These are phyloP conservation scores for Takashimella koratensis DNA, from an alignment of 1,284 basidiomycete genomes.

Conservation along the genomic window DNA sequence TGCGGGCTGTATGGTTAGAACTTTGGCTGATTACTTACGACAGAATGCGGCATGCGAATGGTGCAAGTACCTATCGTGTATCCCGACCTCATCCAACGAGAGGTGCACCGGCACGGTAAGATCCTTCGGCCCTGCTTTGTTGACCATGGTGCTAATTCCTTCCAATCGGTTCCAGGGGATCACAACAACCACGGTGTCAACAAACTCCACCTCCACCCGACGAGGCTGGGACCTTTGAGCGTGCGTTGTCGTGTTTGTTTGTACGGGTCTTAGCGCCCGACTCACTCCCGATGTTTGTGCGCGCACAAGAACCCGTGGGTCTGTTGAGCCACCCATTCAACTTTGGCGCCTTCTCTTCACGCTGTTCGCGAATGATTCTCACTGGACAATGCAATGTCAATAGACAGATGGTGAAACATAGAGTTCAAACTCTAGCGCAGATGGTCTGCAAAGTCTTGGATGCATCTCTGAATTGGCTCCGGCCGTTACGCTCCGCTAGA, in stretches of 20 bases:
- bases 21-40: neutral
- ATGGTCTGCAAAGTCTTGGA: no score
- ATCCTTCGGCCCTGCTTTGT: neutral
- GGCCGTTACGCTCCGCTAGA: no score
- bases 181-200: conserved; percentile 7
- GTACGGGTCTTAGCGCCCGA: no score
- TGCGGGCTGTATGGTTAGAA: neutral
- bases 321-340: no score
- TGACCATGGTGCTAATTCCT: neutral
- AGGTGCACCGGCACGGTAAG: conserved; percentile 63
- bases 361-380: no score
- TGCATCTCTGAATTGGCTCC: no score
- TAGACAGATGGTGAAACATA: no score
- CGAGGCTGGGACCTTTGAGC: conserved; percentile 8
- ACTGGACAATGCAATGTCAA: no score
- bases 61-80: conserved; percentile 84
- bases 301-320: no score
- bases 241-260: neutral
- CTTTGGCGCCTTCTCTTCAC: no score
- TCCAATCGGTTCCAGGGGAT: conserved; percentile 5
- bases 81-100: conserved; percentile 72
- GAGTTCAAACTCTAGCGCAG: no score
- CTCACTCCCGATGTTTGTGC: no score
- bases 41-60: conserved; percentile 68
- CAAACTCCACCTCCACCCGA: conserved; percentile 1